A percentile compares a stretch with the other conserved stretches of the same genome.
Conservation (phyloP, 2,329 filamentous ascomycete species). For the Coniochaeta sp. region DNA sequence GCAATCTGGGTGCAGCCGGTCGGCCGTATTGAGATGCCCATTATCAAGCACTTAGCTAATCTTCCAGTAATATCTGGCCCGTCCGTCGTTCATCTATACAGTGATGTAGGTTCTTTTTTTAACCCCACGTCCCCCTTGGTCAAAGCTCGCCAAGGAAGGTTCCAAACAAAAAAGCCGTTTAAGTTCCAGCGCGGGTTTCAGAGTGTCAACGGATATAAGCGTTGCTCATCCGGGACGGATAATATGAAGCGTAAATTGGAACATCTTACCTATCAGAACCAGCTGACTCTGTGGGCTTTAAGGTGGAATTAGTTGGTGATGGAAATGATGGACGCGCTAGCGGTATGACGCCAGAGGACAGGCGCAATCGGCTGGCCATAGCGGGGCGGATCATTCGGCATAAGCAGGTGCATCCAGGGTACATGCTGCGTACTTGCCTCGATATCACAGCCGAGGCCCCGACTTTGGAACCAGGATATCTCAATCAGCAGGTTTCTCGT, state of each 20-base stretch:
- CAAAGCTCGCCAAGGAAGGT: not conserved
- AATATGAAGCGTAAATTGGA: not conserved
- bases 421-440: not conserved
- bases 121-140: not conserved
- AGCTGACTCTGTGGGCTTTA: not conserved
- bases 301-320: not conserved
- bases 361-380: not conserved
- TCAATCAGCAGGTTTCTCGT: not conserved
- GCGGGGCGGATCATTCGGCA: not conserved
- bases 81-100: not conserved
- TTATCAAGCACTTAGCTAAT: constrained; percentile 1
- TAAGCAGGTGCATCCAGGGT: not conserved
- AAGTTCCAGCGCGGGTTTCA: not conserved
- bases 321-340: not conserved
- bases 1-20: not conserved
- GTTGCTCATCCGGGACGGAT: not conserved
- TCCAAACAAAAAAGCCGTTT: not conserved
- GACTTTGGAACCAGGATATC: not conserved
- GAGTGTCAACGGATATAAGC: not conserved
- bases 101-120: not conserved
- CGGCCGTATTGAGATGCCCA: not conserved
- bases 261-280: not conserved
- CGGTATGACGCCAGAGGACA: not conserved
- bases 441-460: not conserved
- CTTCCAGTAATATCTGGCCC: not conserved